Evolutionary conservation across 805 yeast species (phyloP).

Genomic region (Yamadazyma nakazawae): DNA sequence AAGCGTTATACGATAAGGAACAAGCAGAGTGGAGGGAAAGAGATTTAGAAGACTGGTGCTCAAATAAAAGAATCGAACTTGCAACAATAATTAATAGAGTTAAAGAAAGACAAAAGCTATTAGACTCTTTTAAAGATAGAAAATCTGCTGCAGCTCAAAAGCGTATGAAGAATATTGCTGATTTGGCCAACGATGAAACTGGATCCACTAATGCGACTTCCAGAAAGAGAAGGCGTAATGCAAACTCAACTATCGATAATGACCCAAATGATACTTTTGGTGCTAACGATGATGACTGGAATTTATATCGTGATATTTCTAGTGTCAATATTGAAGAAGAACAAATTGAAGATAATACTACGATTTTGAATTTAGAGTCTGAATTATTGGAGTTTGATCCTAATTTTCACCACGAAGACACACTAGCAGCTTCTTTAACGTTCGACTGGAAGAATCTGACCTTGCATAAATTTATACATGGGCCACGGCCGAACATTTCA

Average conservation of each 20-base stretch:
- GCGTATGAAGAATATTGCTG: slow-evolving; percentile 88
- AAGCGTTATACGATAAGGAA: slow-evolving; percentile 56
- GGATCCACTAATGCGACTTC: slow-evolving; percentile 45
- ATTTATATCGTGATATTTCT: slow-evolving; percentile 79
- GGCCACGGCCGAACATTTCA: slow-evolving; percentile 81
- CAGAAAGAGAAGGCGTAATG: slow-evolving; percentile 43
- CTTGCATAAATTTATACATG: slow-evolving; percentile 81
- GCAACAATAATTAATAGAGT: slow-evolving; percentile 55
- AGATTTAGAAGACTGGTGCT: slow-evolving; percentile 79
- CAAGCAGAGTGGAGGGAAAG: slow-evolving; percentile 76
- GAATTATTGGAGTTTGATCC: slow-evolving; percentile 82
- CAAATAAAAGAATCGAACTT: slow-evolving; percentile 60
- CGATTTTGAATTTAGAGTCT: slow-evolving; percentile 62
- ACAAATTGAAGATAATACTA: slow-evolving; percentile 68
- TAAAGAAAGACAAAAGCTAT: slow-evolving; percentile 65
- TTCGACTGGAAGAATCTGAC: slow-evolving; percentile 82
- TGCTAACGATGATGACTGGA: slow-evolving; percentile 95
- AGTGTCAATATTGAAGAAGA: slow-evolving; percentile 74
- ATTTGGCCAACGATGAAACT: slow-evolving; percentile 71
- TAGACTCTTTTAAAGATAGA: slow-evolving; percentile 78
- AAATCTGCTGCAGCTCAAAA: slow-evolving; percentile 89
- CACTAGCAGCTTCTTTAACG: slow-evolving; percentile 62
- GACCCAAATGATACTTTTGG: slow-evolving; percentile 95
- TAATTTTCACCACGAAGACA: slow-evolving; percentile 78
- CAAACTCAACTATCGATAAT: slow-evolving; percentile 70